These are phyloP conservation scores for Anthracocystis walkeri DNA, from an alignment of 1,284 basidiomycete genomes.

Conservation along the genomic window DNA sequence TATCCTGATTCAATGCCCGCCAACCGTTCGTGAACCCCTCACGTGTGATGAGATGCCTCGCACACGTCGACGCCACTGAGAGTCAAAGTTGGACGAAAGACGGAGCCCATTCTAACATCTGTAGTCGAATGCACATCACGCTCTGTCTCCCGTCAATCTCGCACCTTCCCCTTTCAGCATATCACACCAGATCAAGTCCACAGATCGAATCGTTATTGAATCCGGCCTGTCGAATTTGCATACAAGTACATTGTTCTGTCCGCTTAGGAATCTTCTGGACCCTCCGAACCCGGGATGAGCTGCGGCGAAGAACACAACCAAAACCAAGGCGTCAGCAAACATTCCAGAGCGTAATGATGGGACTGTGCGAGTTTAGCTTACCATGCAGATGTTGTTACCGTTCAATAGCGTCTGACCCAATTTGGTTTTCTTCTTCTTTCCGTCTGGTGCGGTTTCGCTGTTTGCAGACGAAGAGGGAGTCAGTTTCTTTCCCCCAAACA, in stretches of 20 bases:
- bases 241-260: conserved; percentile 37
- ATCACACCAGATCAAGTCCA: neutral
- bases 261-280: conserved; percentile 34
- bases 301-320: neutral
- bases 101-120: neutral
- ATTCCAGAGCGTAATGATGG: neutral
- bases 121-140: neutral
- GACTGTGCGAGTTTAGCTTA: conserved; percentile 70
- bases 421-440: conserved; percentile 82
- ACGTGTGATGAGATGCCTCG: neutral
- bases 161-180: neutral
- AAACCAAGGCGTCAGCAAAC: neutral
- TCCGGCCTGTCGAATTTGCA: neutral
- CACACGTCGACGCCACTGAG: neutral
- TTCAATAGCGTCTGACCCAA: conserved; percentile 92
- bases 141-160: neutral
- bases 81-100: neutral
- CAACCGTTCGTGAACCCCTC: too few relatives aligned
- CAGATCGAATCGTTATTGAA: neutral
- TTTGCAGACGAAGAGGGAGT: neutral
- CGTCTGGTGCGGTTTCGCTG: conserved; percentile 87
- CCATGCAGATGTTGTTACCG: conserved; percentile 98
- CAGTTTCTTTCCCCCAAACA: neutral
- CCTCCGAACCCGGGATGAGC: conserved; percentile 57
- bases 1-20: too few relatives aligned